Conservation (phyloP, 169 alveolate species). For the Plasmodium gaboni region DNA sequence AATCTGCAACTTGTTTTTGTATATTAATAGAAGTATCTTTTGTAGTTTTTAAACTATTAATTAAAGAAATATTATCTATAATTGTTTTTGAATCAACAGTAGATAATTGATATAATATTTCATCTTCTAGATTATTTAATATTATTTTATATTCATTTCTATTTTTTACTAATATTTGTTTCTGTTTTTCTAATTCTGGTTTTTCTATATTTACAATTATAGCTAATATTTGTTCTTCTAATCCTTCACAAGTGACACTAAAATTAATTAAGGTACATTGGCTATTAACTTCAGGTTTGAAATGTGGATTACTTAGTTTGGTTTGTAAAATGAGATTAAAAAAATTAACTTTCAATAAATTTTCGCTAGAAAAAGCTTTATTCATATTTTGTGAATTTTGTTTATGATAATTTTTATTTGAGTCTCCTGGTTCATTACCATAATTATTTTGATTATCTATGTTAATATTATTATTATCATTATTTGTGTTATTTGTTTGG, state of each 20-base stretch:
- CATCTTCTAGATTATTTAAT: constrained; percentile 94
- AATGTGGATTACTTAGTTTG: constrained; percentile 97
- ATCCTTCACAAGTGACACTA: constrained; percentile 97
- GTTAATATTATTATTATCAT: neutral
- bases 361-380: constrained; percentile 84
- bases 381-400: constrained; percentile 24
- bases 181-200: constrained; percentile 95
- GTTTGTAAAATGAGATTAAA: constrained; percentile 95
- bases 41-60: constrained; percentile 94
- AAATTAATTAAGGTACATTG: constrained; percentile 96
- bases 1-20: constrained; percentile 89
- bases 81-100: constrained; percentile 96
- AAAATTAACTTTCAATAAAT: constrained; percentile 93
- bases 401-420: constrained; percentile 23
- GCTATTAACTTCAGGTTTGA: constrained; percentile 98
- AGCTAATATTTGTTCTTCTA: constrained; percentile 96
- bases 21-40: constrained; percentile 94
- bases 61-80: constrained; percentile 93
- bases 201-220: constrained; percentile 96
- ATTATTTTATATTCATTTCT: constrained; percentile 95
- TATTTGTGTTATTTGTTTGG: neutral
- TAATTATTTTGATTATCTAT: neutral
- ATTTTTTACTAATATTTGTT: constrained; percentile 93
- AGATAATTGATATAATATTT: constrained; percentile 93
- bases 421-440: neutral